Percentiles rank a stretch among this genome's conserved stretches.
These are phyloP conservation scores for Claviceps lovelessii DNA, from an alignment of 2,329 filamentous ascomycete genomes.

Conservation along the genomic window DNA sequence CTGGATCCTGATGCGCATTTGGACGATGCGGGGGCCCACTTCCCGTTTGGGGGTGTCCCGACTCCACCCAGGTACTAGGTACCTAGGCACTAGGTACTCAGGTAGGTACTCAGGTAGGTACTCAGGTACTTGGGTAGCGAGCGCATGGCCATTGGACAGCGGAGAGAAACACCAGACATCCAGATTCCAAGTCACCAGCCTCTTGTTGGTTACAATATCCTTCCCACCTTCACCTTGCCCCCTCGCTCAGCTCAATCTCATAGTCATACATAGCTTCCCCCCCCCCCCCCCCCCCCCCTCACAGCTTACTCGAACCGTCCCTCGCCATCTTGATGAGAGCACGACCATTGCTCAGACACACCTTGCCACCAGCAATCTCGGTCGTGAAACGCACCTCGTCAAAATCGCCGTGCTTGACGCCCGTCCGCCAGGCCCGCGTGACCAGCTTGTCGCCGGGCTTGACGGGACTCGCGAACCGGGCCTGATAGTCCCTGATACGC, in stretches of 20 bases:
- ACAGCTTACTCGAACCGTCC: slow-evolving; percentile 48
- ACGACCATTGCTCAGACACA: slow-evolving; percentile 74
- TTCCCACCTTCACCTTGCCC: too few species aligned
- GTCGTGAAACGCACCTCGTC: slow-evolving; percentile 77
- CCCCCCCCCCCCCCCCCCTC: slow-evolving; percentile 9
- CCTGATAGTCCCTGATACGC: slow-evolving; percentile 80
- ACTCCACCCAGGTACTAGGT: too few species aligned
- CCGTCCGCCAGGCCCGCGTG: slow-evolving; percentile 68
- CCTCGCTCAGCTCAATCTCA: not conserved
- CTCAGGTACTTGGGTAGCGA: too few species aligned
- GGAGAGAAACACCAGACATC: too few species aligned
- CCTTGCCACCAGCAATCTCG: slow-evolving; percentile 65
- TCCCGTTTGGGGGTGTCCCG: not conserved
- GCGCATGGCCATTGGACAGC: too few species aligned
- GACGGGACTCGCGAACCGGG: slow-evolving; percentile 73
- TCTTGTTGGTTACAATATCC: too few species aligned
- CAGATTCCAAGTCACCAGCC: too few species aligned
- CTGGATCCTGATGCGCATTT: not conserved
- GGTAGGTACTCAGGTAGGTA: too few species aligned
- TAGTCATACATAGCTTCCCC: not conserved
- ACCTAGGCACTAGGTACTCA: too few species aligned
- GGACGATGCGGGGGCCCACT: not conserved
- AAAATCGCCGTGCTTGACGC: slow-evolving; percentile 47
- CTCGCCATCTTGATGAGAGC: slow-evolving; percentile 56
- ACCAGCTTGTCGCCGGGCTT: slow-evolving; percentile 70